Evolutionary conservation across 495 filamentous ascomycete species (phyloP), one percentile per base, ranked within the genome.

Genomic region (Penicillium macrosclerotiorum): DNA sequence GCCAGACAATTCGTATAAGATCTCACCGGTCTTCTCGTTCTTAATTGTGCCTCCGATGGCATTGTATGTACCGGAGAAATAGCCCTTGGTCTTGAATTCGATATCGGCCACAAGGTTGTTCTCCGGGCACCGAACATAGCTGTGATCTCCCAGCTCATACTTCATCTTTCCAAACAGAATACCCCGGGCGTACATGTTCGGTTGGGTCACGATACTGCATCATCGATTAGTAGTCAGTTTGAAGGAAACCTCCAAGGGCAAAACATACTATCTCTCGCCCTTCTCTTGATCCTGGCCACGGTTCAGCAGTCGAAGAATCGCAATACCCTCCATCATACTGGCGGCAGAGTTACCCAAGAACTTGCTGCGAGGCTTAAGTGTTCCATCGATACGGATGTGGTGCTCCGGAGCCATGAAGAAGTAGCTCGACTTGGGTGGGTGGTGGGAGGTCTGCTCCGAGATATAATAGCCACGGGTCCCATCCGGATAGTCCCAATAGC

Each of bases 91-190:
- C 66, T 97, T 99, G 73, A 99, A 99, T 51, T 99, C 93, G 45
- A 99, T 83, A 62, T 97, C 93, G 48, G 90, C 90, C n/a, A 81
- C 75, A 11, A 97, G 72, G 31, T 86, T 82, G 19, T 86, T 72
- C 63, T 97, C 94, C 1, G 93, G 87, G 65, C 92, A 99, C 47
- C 82, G 79, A n/a, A 97, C 87, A 54, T 85, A 89, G 68, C 90
- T 94, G 71, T 96, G 91, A 63, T 99, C 93, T 27, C 93, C 93
- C 14, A 99, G 79, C 69, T 99, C 93, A 68, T 97, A 99, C 67
- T 96, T 96, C 93, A 99, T 97, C 68, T 96, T 97, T 16, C 93
- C 93, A 58, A 99, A 96, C 9, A 99, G 73, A 44, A 99, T 97
- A 18, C 93, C 93, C 44, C 93, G 81, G 26, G 92, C 94, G 66